Evolutionary conservation across 441 rosid species (phyloP).

Genomic region (Populus trichocarpa): DNA sequence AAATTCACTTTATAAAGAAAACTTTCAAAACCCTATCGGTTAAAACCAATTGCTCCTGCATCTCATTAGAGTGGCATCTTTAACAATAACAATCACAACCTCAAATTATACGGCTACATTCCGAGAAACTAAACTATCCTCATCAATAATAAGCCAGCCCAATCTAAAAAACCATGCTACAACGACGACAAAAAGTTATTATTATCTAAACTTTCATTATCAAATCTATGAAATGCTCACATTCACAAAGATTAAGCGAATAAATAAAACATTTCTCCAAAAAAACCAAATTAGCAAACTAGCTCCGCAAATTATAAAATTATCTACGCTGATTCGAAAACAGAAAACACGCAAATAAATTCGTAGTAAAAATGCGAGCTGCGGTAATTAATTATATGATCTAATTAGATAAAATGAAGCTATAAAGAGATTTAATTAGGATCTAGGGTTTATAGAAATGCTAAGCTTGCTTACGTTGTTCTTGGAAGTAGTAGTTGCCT

Average conservation of each 20-base stretch:
- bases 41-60: background rate
- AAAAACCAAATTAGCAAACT: background rate
- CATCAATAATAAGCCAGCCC: background rate
- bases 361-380: background rate
- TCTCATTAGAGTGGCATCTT: background rate
- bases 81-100: background rate
- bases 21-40: background rate
- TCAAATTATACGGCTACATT: background rate
- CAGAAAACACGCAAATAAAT: background rate
- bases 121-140: background rate
- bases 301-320: background rate
- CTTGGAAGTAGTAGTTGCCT: slow-evolving; percentile 74
- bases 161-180: background rate
- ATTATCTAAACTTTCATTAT: background rate
- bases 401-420: background rate
- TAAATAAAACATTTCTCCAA: background rate
- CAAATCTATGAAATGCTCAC: background rate
- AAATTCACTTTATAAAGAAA: background rate
- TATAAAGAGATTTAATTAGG: background rate
- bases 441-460: slow-evolving; percentile 11
- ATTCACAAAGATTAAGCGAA: background rate
- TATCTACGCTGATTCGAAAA: background rate
- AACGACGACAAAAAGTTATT: background rate
- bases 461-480: slow-evolving; percentile 54
- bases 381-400: background rate